Conservation (phyloP, 2,329 filamentous ascomycete genomes). For the Ophioceras dolichostomum region DNA sequence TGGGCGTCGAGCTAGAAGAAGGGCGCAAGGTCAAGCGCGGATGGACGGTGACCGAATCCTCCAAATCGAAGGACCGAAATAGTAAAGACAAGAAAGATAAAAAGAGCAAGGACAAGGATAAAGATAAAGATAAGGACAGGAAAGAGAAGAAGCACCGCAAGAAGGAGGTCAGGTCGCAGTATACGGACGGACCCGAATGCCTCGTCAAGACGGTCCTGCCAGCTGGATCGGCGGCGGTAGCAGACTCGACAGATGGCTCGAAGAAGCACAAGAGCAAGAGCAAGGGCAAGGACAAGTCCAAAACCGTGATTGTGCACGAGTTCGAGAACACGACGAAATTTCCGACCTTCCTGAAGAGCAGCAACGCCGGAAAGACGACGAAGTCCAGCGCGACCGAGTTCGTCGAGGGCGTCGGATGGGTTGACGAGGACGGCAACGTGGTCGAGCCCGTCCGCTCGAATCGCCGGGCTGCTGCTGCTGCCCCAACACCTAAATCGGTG, state of each 20-base stretch:
- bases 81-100: slow-evolving; percentile 29
- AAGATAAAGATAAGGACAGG: slow-evolving; percentile 34
- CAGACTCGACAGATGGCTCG: slow-evolving; percentile 32
- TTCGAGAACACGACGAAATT: slow-evolving; percentile 78
- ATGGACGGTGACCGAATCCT: slow-evolving; percentile 59
- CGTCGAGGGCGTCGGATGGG: slow-evolving; percentile 79
- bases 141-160: slow-evolving; percentile 44
- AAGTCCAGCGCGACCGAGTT: slow-evolving; percentile 43
- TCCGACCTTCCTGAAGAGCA: slow-evolving; percentile 65
- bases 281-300: slow-evolving; percentile 18
- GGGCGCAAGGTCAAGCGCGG: slow-evolving; percentile 77
- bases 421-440: slow-evolving; percentile 65
- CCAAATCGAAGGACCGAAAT: slow-evolving; percentile 31
- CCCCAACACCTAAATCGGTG: slow-evolving; percentile 1
- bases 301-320: slow-evolving; percentile 68
- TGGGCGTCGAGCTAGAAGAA: slow-evolving; percentile 59
- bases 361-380: slow-evolving; percentile 24
- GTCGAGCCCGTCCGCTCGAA: slow-evolving; percentile 46
- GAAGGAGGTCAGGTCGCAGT: slow-evolving; percentile 57
- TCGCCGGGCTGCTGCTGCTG: slow-evolving; percentile 15
- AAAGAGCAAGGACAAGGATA: slow-evolving; percentile 26
- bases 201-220: slow-evolving; percentile 72
- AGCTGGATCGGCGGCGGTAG: slow-evolving; percentile 11
- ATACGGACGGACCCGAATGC: slow-evolving; percentile 68
- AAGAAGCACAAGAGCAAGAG: slow-evolving; percentile 48